Percentiles rank a stretch among this genome's conserved stretches.
These are phyloP conservation scores for Lactarius indigo DNA, from an alignment of 768 basidiomycete species.

Conservation along the genomic window DNA sequence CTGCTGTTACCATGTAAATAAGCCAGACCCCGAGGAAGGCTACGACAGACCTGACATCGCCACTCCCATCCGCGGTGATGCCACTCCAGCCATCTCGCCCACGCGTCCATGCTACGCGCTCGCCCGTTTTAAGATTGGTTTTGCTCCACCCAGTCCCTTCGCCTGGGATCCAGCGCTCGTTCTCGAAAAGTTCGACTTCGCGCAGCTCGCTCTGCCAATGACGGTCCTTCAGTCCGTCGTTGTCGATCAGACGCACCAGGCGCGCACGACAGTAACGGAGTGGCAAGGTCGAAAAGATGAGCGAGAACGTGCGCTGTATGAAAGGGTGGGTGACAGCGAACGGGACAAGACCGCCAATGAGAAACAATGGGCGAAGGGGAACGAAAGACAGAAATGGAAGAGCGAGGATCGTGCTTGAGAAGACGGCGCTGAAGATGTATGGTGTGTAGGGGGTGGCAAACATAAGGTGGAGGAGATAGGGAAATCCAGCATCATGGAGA, in stretches of 20 bases:
- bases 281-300: slow-evolving; percentile 30
- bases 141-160: slow-evolving; percentile 39
- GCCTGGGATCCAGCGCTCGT: slow-evolving; percentile 53
- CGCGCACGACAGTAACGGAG: slow-evolving; percentile 24
- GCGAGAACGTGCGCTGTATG: slow-evolving; percentile 32
- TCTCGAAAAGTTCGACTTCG: slow-evolving; percentile 77
- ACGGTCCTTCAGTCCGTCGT: slow-evolving; percentile 60
- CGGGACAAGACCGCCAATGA: slow-evolving; percentile 50
- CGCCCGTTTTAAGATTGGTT: slow-evolving; percentile 36
- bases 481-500: slow-evolving; percentile 48
- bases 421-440: slow-evolving; percentile 47
- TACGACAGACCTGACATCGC: slow-evolving; percentile 59
- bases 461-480: slow-evolving; percentile 48
- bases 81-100: slow-evolving; percentile 70
- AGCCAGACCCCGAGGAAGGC: slow-evolving; percentile 6
- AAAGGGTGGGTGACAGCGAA: slow-evolving; percentile 53
- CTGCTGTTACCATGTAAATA: slow-evolving; percentile 46
- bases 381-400: slow-evolving; percentile 36
- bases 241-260: slow-evolving; percentile 45
- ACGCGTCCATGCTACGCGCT: slow-evolving; percentile 66
- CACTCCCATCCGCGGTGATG: slow-evolving; percentile 41
- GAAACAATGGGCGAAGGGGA: slow-evolving; percentile 44
- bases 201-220: slow-evolving; percentile 64
- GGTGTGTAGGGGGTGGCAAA: slow-evolving; percentile 52
- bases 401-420: slow-evolving; percentile 43